Base-by-base conservation (phyloP, 257 asterid genomes). In the Leptodermis oblonga region DNA sequence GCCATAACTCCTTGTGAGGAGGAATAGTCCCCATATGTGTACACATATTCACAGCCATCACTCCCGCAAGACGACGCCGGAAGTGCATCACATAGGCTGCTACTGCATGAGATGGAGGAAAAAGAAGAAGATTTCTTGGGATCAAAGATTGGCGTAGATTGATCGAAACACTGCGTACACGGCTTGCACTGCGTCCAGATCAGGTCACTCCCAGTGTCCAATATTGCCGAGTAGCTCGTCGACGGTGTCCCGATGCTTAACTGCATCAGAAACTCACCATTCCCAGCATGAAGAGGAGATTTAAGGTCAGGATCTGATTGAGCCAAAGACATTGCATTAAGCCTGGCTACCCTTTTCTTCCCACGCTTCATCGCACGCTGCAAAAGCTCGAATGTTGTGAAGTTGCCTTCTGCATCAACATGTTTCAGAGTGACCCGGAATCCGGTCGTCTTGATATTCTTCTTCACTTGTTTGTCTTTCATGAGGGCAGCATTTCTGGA, bases 161-260 rank as follows among this genome's bases (percentile, higher is more conserved):
- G 95, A 3, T 79, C 53, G 62, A 77, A 84, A 33, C 95, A 90
- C 33, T 83, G 58, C 53, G 73, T 76, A 70, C 97, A 86, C 1
- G 95, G 90, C 74, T 80, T 75, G 74, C 95, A 87, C 53, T 87
- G 97, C 8, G 93, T 86, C 97, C 93, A 90, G 41, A 79, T 77
- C 25, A 90, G 58, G 43, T 90, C 93, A 58, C 97, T 88, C 11
- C 95, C 95, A 0, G 94, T 88, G 43, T 90, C 97, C 43, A 90
- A 70, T 15, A 90, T 90, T 1, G 90, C 96, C 20, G 85, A 72
- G 51, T 81, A 90, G 2, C 86, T 20, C 0, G 52, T 43, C 4
- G 86, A 79, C 10, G 97, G 97, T 0, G 86, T 83, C 18, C 97
- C 97, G 20, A 90, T 84, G 1, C 92, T 73, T n/a, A 90, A 12